Percentiles rank a stretch among this genome's conserved stretches.
Conservation (phyloP, 2,329 filamentous ascomycete genomes). For the Penicillium decumbens region DNA sequence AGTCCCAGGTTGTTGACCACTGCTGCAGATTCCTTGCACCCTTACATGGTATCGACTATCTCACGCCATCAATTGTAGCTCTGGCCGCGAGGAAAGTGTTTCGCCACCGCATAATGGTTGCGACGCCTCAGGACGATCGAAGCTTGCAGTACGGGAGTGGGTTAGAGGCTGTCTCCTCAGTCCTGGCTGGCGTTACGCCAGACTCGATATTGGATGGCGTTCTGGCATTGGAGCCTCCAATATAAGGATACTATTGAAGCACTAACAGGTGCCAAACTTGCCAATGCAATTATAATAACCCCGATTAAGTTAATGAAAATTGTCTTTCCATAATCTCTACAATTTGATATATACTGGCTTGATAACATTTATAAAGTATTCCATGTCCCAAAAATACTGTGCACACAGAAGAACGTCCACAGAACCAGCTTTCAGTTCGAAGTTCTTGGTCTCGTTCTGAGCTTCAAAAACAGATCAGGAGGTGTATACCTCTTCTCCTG, state of each 20-base stretch:
- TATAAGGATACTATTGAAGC: conserved; percentile 33
- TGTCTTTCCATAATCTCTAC: background rate
- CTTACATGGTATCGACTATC: conserved; percentile 73
- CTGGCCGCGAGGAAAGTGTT: conserved; percentile 85
- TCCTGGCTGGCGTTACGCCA: conserved; percentile 58
- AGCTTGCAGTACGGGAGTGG: conserved; percentile 93
- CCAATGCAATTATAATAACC: background rate
- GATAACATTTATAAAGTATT: background rate
- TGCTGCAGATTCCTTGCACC: conserved; percentile 57
- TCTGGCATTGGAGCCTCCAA: conserved; percentile 53
- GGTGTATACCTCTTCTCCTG: conserved; percentile 17
- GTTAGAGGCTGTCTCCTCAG: conserved; percentile 59
- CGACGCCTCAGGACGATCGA: conserved; percentile 66
- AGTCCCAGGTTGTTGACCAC: background rate
- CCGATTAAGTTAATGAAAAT: background rate
- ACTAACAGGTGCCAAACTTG: background rate
- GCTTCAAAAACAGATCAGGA: conserved; percentile 32
- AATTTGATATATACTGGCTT: background rate
- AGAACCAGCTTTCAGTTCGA: background rate
- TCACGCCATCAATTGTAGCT: conserved; percentile 76
- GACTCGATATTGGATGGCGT: conserved; percentile 58
- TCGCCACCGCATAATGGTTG: conserved; percentile 72
- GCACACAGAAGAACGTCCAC: background rate
- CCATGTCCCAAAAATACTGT: background rate
- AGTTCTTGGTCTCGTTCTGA: conserved; percentile 7